phyloP scores from a whole-genome alignment of 305 asterid genomes.

The Petunia hybrid region DNA sequence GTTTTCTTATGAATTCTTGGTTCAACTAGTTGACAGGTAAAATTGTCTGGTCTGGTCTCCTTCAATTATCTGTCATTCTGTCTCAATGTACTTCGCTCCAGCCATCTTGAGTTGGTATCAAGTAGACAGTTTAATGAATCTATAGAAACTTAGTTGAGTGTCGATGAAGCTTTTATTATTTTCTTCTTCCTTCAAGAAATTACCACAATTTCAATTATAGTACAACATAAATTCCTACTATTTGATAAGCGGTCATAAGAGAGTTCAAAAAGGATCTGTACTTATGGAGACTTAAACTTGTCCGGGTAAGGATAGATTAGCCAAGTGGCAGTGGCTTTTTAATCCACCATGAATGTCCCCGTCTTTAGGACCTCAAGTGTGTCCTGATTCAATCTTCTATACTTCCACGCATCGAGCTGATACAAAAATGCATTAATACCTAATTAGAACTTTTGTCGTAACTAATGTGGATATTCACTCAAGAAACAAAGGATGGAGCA shows the following conservation, averaged over 20 bases:
- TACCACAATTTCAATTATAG: not conserved
- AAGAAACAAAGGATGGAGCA: not conserved
- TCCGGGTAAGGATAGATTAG: not conserved
- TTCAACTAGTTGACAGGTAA: not conserved
- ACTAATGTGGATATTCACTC: not conserved
- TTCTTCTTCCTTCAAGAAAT: not conserved
- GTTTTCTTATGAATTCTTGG: not conserved
- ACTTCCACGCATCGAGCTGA: not conserved
- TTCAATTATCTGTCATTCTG: not conserved
- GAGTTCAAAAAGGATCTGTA: not conserved
- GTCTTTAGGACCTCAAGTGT: not conserved
- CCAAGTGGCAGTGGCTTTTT: not conserved
- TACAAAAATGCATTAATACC: not conserved
- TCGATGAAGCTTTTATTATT: not conserved
- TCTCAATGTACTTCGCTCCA: not conserved
- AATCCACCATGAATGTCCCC: not conserved
- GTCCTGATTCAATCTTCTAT: not conserved
- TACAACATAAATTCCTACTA: not conserved
- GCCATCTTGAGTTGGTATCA: not conserved
- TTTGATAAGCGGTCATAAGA: not conserved
- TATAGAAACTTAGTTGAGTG: not conserved
- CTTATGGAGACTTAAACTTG: not conserved
- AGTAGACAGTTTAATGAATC: conserved; percentile 20
- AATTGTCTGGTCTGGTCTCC: not conserved
- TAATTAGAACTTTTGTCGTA: not conserved